A percentile compares a stretch with the other conserved stretches of the same genome.
phyloP scores from a whole-genome alignment of 2,329 filamentous ascomycete genomes.

The Nigrospora sphaerica region DNA sequence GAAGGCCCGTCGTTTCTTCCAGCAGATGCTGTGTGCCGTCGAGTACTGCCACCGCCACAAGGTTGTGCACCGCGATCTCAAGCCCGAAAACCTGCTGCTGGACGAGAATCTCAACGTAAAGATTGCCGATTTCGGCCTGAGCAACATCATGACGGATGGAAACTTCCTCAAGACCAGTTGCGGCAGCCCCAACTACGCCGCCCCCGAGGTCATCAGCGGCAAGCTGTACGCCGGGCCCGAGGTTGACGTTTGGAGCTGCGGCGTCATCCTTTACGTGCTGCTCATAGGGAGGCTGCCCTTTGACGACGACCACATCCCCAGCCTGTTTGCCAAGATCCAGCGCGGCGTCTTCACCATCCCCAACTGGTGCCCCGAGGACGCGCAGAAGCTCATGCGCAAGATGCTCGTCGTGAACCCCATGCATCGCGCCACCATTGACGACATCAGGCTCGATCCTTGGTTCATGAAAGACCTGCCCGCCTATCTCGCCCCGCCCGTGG shows the following conservation, averaged over 20 bases:
- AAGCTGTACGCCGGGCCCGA: slow-evolving; percentile 97
- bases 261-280: slow-evolving; percentile 82
- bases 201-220: slow-evolving; percentile 94
- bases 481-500: slow-evolving; percentile 79
- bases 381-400: slow-evolving; percentile 73
- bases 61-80: slow-evolving; percentile 95
- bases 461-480: slow-evolving; percentile 80
- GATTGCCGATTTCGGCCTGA: slow-evolving; percentile 96
- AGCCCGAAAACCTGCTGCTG: slow-evolving; percentile 92
- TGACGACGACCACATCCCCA: slow-evolving; percentile 97
- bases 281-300: slow-evolving; percentile 82
- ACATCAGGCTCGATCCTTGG: slow-evolving; percentile 91
- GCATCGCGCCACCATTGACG: slow-evolving; percentile 85
- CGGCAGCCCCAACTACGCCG: slow-evolving; percentile 95
- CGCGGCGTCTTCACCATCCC: slow-evolving; percentile 90
- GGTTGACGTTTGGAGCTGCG: slow-evolving; percentile 97
- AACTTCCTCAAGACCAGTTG: slow-evolving; percentile 99
- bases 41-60: slow-evolving; percentile 99
- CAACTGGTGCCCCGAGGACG: slow-evolving; percentile 81
- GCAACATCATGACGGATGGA: slow-evolving; percentile 99
- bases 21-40: slow-evolving; percentile 97
- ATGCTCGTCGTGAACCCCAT: slow-evolving; percentile 96
- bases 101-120: slow-evolving; percentile 97
- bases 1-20: slow-evolving; percentile 95
- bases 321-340: slow-evolving; percentile 95